phyloP scores from a whole-genome alignment of 2,329 filamentous ascomycete genomes.

The Apiospora marii region DNA sequence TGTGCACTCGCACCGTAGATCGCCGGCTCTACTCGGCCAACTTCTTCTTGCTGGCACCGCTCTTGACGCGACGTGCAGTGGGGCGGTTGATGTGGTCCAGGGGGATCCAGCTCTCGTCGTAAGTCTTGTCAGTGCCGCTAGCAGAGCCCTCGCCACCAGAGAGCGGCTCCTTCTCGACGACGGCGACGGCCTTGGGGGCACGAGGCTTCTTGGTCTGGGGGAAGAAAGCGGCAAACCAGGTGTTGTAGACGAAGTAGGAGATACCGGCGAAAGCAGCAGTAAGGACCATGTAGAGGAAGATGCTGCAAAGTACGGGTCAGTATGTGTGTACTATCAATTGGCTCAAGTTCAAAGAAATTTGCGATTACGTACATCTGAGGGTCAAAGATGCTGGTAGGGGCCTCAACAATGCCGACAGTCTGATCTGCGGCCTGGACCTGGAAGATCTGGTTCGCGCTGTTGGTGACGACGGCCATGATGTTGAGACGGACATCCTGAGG shows the following conservation, averaged over 20 bases:
- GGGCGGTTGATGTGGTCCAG: conserved; percentile 88
- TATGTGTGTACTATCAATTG: conserved; percentile 33
- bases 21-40: conserved; percentile 39
- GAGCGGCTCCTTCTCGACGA: conserved; percentile 64
- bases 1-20: background rate
- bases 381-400: conserved; percentile 90
- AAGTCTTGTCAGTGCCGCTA: conserved; percentile 73
- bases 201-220: conserved; percentile 74
- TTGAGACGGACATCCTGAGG: conserved; percentile 86
- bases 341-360: conserved; percentile 55
- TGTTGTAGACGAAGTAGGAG: conserved; percentile 97
- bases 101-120: conserved; percentile 95
- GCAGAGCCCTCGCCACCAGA: conserved; percentile 76
- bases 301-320: conserved; percentile 58
- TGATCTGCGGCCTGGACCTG: conserved; percentile 83
- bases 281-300: conserved; percentile 97
- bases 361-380: conserved; percentile 81
- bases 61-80: conserved; percentile 72
- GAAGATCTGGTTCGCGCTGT: conserved; percentile 72
- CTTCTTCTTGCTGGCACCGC: conserved; percentile 57
- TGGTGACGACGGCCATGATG: conserved; percentile 76
- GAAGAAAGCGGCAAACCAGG: conserved; percentile 96
- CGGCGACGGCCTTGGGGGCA: conserved; percentile 69
- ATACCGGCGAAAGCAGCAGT: conserved; percentile 78
- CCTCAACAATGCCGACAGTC: conserved; percentile 86